Conservation (phyloP, 306 rosid species). For the Hippophae rhamnoides region DNA sequence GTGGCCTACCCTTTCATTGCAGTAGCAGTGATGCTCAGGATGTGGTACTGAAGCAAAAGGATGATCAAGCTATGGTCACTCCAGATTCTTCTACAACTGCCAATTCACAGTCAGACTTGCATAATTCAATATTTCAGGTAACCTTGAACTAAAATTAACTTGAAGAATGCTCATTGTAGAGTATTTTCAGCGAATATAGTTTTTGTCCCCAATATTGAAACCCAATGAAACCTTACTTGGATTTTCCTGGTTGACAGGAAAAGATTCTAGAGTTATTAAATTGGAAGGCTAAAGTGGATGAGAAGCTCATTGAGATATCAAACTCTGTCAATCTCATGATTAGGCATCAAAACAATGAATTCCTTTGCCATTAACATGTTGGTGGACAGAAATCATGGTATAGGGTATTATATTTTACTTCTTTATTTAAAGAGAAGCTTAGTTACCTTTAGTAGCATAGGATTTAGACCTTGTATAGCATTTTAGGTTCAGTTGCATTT, state of each 20-base stretch:
- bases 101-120: slow-evolving; percentile 50
- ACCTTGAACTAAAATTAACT: slow-evolving; percentile 3
- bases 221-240: slow-evolving; percentile 6
- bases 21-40: slow-evolving; percentile 35
- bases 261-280: slow-evolving; percentile 58
- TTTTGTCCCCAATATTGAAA: neutral
- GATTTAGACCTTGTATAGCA: slow-evolving; percentile 46
- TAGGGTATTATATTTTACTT: slow-evolving; percentile 25
- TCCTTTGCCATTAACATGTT: slow-evolving; percentile 5
- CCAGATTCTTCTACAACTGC: slow-evolving; percentile 67
- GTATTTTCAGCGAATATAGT: neutral
- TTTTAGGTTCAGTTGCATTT: slow-evolving; percentile 23
- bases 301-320: slow-evolving; percentile 53
- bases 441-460: slow-evolving; percentile 27
- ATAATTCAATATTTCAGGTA: slow-evolving; percentile 64
- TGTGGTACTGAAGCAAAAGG: slow-evolving; percentile 30
- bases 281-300: slow-evolving; percentile 76
- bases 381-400: slow-evolving; percentile 18
- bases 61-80: slow-evolving; percentile 53
- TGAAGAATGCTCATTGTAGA: too few species aligned
- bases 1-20: slow-evolving; percentile 17
- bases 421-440: slow-evolving; percentile 2
- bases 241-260: slow-evolving; percentile 37
- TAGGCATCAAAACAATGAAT: slow-evolving; percentile 33
- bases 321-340: slow-evolving; percentile 41